phyloP scores from a whole-genome alignment of 2,329 filamentous ascomycete genomes.

The Hypomyces rosellus region DNA sequence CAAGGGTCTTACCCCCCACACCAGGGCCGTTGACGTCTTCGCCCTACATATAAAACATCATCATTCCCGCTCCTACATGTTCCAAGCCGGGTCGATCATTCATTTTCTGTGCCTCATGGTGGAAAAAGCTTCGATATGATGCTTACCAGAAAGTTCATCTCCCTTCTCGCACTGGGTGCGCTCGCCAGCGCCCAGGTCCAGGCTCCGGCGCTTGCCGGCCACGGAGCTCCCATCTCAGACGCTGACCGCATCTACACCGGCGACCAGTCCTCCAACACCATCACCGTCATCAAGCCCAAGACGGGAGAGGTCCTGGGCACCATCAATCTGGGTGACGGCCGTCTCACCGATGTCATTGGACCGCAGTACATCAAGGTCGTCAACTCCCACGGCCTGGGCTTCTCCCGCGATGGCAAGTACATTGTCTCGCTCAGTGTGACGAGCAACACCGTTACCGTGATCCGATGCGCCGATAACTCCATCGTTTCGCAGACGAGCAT shows the following conservation, averaged over 20 bases:
- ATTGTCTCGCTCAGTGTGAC: slow-evolving; percentile 13
- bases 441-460: slow-evolving; percentile 12
- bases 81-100: too few relatives aligned
- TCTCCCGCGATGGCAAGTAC: slow-evolving; percentile 12
- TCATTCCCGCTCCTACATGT: too few relatives aligned
- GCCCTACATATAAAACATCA: too few relatives aligned
- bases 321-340: slow-evolving; percentile 10
- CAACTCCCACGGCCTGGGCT: slow-evolving; percentile 13
- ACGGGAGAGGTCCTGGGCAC: slow-evolving; percentile 12
- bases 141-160: too few relatives aligned
- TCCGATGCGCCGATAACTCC: slow-evolving; percentile 12
- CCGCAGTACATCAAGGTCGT: slow-evolving; percentile 12
- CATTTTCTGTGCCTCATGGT: too few relatives aligned
- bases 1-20: too few relatives aligned
- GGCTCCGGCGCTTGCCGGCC: slow-evolving; percentile 5
- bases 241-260: slow-evolving; percentile 10
- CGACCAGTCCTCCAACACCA: slow-evolving; percentile 11
- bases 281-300: slow-evolving; percentile 10
- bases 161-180: too few relatives aligned
- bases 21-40: too few relatives aligned
- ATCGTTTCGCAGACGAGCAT: slow-evolving; percentile 11
- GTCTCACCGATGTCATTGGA: slow-evolving; percentile 5
- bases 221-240: slow-evolving; percentile 5
- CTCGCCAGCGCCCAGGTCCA: slow-evolving; percentile 2
- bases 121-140: too few relatives aligned